Base-by-base conservation (phyloP, 805 yeast genomes). In the Cyberlindnera mycetangii region DNA sequence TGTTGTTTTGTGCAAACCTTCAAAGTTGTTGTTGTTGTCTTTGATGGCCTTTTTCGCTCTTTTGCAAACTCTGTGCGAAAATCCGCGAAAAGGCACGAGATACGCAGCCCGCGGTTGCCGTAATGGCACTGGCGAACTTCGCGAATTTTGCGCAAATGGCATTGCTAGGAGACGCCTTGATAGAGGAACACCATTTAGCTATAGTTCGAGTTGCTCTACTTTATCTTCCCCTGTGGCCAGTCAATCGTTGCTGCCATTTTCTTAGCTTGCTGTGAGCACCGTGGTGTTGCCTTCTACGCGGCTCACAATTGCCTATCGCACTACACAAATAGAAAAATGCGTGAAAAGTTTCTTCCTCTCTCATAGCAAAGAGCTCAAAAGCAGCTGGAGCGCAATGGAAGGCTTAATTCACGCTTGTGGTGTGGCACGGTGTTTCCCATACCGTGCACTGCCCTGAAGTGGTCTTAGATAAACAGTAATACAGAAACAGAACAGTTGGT, bases 11-110 rank as follows among this genome's bases (percentile, higher is more conserved):
- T 42, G 28, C 12, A 33, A 41, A 35, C 30, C 36, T 41, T 31
- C 18, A 41, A 36, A 41, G 40, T 41, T 41, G 45, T 42, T 42
- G 45, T 42, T 42, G 33, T 42, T 36, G 24, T 35, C 19, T 20
- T 33, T n/a, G 19, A 32, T 19, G 25, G 41, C 20, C 20, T 35
- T 37, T 42, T 42, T 42, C 41, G 37, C 41, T 30, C 28, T 30
- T 30, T 30, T 20, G 36, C 40, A 32, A 36, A 36, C 12, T 27
- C 16, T 25, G 27, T 37, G 32, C 32, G 24, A 27, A 27, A 37
- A 37, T 17, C 11, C 39, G 39, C 39, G 37, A 14, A 34, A 34
- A 33, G 16, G 36, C 37, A 28, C 37, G 37, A 28, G 15, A n/a
- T n/a, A n/a, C n/a, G n/a, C n/a, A n/a, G n/a, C n/a, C n/a, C n/a